A percentile compares a stretch with the other conserved stretches of the same genome.
phyloP scores from a whole-genome alignment of 2,329 filamentous ascomycete genomes.

The Cucurbitaria berberidis region DNA sequence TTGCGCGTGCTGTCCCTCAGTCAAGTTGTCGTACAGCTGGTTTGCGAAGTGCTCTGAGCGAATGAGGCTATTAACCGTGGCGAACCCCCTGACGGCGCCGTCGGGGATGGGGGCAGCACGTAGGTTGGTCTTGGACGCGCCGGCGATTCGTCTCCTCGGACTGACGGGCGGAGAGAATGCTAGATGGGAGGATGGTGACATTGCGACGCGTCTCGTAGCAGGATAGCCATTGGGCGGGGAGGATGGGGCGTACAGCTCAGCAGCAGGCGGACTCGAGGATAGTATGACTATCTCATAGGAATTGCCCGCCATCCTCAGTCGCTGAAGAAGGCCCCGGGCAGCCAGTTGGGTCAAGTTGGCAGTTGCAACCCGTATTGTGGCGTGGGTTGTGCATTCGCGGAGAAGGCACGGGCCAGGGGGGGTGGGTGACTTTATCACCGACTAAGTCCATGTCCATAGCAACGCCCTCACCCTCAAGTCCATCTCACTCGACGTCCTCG shows the following conservation, averaged over 20 bases:
- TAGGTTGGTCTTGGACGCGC: slow-evolving; percentile 38
- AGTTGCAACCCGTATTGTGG: slow-evolving; percentile 3
- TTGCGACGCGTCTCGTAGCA: slow-evolving; percentile 38
- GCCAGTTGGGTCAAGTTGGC: slow-evolving; percentile 12
- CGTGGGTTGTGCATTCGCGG: slow-evolving; percentile 4
- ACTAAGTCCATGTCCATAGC: background rate
- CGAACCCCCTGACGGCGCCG: slow-evolving; percentile 38
- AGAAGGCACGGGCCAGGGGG: background rate
- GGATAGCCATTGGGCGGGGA: slow-evolving; percentile 26
- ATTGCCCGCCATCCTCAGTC: slow-evolving; percentile 8
- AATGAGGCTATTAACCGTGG: slow-evolving; percentile 43
- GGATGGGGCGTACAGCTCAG: slow-evolving; percentile 12
- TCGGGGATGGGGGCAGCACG: slow-evolving; percentile 35
- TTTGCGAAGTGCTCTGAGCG: slow-evolving; percentile 36
- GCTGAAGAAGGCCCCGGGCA: slow-evolving; percentile 8
- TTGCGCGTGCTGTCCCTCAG: slow-evolving; percentile 9
- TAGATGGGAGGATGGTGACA: slow-evolving; percentile 29
- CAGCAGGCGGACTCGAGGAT: slow-evolving; percentile 41
- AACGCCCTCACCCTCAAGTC: background rate
- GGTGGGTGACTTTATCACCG: background rate
- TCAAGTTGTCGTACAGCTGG: slow-evolving; percentile 16
- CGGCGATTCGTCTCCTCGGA: slow-evolving; percentile 15
- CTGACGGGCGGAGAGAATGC: slow-evolving; percentile 30
- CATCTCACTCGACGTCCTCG: background rate
- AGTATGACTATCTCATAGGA: slow-evolving; percentile 36